Evolutionary conservation across 192 early-diverging fungal genomes (phyloP), one percentile per base, ranked within the genome.

Genomic region (Physocladia obscura): DNA sequence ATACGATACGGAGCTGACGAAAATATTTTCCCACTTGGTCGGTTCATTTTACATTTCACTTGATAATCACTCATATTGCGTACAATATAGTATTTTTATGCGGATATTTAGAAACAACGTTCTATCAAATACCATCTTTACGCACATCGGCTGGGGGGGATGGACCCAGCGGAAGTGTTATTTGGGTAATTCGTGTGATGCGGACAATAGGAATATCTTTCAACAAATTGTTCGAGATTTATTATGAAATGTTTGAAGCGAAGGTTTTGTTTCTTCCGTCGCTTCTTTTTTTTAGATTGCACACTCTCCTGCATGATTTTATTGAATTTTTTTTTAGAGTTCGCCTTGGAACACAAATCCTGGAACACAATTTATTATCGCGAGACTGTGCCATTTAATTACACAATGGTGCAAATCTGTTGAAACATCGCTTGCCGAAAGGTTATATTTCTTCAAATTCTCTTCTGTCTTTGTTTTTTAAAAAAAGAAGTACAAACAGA

Each of bases 21-120:
- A 21, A 55, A 64, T 59, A 49, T 72, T 15, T 72, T 72, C 29
- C 70, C 70, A 27, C 40, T 64, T 8, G 70, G 70, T 72, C n/a
- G 2, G 11, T 36, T 15, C n/a, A 1, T 2, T 2, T 27, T 11
- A 29, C 5, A 13, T n/a, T n/a, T n/a, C n/a, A n/a, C n/a, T n/a
- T n/a, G n/a, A n/a, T n/a, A n/a, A n/a, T n/a, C n/a, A n/a, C n/a
- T n/a, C n/a, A n/a, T n/a, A n/a, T n/a, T n/a, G n/a, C n/a, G n/a
- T n/a, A n/a, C 35, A 35, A 35, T 26, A 21, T 34, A 65, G 63
- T 36, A 8, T 54, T 65, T 34, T 29, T 65, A 1, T 65, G 63
- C 31, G 36, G 5, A 13, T 52, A 38, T 21, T 35, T 65, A 27
- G 63, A 65, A 34, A 38, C 63, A n/a, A 19, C 30, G 24, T 19